Evolutionary conservation across 2,329 filamentous ascomycete genomes (phyloP), one percentile per base, ranked within the genome.

Genomic region (Passalora sequoiae): DNA sequence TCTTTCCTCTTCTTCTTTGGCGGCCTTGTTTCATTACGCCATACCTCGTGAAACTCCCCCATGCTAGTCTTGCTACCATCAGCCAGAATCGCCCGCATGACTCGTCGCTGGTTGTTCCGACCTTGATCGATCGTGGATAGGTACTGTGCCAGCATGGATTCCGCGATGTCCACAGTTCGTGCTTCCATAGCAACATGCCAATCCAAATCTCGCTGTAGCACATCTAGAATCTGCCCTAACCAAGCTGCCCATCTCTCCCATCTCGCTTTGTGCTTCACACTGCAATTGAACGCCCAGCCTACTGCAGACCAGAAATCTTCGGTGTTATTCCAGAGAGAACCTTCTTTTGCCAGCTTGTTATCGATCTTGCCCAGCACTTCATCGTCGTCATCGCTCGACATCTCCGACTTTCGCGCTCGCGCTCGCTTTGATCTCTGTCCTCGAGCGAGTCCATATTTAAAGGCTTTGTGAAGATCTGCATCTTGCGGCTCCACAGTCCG

Each of bases 211-310:
- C 72, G 69, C 52, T 92, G 83, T 9, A 96, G 69, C 5, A 85
- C 78, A 56, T 89, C 84, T 4, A 94, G 65, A 74, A 95, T 84
- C 49, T 84, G 81, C 24, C 82, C 77, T 10, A 97, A 70, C 85
- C 88, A 95, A 6, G 79, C 66, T 55, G 76, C 80, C 89, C 89
- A 97, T 59, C 81, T 76, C 38, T 73, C 75, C 91, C 92, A 97
- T 15, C 91, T 76, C 29, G 77, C 74, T 1, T 80, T 80, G 54
- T 91, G 74, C 22, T 76, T 64, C 1, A 84, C 75, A 39, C 87
- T 89, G 68, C 91, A 97, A 61, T 91, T 92, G 63, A 97, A 89
- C 0, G 86, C 84, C 92, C 92, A 97, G 3, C 91, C 92, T 0
- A 92, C 76, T 0, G 86, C 78, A 30, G 81, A 77, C 88, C 92